A percentile compares a stretch with the other conserved stretches of the same genome.
Evolutionary conservation across 805 yeast species (phyloP).

Genomic region (Candida peoriensis): DNA sequence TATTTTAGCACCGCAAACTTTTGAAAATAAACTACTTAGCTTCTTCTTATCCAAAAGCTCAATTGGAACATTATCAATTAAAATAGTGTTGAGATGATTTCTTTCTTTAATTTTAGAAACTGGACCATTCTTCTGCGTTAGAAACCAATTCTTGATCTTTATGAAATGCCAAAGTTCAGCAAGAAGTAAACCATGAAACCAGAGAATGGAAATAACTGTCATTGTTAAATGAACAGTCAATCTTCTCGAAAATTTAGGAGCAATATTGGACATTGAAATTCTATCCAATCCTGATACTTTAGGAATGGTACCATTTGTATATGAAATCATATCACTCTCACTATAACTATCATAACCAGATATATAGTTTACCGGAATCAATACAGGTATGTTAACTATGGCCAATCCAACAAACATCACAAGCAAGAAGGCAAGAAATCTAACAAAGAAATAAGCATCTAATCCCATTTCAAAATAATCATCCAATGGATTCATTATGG

Average conservation of each 20-base stretch:
- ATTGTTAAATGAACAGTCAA: slow-evolving; percentile 61
- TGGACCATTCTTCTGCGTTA: slow-evolving; percentile 24
- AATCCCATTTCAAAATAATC: slow-evolving; percentile 51
- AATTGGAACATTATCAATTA: slow-evolving; percentile 43
- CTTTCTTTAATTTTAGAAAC: slow-evolving; percentile 17
- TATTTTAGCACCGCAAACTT: slow-evolving; percentile 42
- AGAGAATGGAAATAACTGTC: slow-evolving; percentile 46
- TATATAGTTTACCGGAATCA: slow-evolving; percentile 56
- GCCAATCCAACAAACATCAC: slow-evolving; percentile 50
- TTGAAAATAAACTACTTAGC: slow-evolving; percentile 20
- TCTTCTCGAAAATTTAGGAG: slow-evolving; percentile 42
- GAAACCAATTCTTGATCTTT: slow-evolving; percentile 40
- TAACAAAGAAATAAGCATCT: slow-evolving; percentile 69
- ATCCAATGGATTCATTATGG: slow-evolving; percentile 34
- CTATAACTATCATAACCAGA: slow-evolving; percentile 25
- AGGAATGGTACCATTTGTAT: slow-evolving; percentile 21
- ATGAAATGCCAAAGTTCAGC: slow-evolving; percentile 52
- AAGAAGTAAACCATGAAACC: slow-evolving; percentile 52
- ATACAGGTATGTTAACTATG: slow-evolving; percentile 46
- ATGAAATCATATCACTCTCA: slow-evolving; percentile 11
- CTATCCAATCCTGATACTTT: slow-evolving; percentile 51
- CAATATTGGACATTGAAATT: slow-evolving; percentile 67
- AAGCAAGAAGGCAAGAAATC: slow-evolving; percentile 52
- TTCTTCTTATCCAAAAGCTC: slow-evolving; percentile 17
- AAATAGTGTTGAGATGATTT: slow-evolving; percentile 29